Evolutionary conservation across 257 asterid species (phyloP).

Genomic region (Eucommia ulmoides): DNA sequence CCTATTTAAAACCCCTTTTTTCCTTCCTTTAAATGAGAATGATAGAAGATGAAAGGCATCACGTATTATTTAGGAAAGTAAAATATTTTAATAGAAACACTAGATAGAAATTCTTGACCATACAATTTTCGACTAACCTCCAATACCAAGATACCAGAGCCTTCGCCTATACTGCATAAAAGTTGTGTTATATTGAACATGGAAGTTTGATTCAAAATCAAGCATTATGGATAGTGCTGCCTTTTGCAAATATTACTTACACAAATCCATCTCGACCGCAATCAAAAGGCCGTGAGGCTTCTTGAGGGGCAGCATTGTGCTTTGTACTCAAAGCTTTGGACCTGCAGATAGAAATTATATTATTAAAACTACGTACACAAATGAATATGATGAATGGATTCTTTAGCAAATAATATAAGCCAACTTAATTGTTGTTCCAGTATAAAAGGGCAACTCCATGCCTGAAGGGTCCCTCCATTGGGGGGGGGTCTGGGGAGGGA

Average conservation of each 20-base stretch:
- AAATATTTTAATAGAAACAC: not conserved
- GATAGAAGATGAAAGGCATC: not conserved
- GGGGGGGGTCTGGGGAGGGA: no score
- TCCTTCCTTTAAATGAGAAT: no score
- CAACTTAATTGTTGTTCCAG: no score
- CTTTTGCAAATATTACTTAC: slow-evolving; percentile 30
- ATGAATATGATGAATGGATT: no score
- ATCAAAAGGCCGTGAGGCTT: slow-evolving; percentile 94
- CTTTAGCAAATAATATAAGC: no score
- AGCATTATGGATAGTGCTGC: not conserved
- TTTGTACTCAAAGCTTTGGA: slow-evolving; percentile 88
- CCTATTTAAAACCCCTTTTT: no score
- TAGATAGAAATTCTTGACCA: not conserved
- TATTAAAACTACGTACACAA: no score
- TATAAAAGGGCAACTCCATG: no score
- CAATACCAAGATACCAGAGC: slow-evolving; percentile 77
- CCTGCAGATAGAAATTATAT: slow-evolving; percentile 29
- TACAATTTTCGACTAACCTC: slow-evolving; percentile 48
- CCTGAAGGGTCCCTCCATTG: no score
- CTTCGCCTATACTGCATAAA: slow-evolving; percentile 84
- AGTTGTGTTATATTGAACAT: slow-evolving; percentile 13
- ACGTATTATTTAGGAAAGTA: not conserved
- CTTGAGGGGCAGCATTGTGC: slow-evolving; percentile 52
- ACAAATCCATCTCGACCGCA: slow-evolving; percentile 95
- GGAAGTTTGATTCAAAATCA: slow-evolving; percentile 7